phyloP scores from a whole-genome alignment of 805 yeast species.

The Saccharomyces eubayanus region DNA sequence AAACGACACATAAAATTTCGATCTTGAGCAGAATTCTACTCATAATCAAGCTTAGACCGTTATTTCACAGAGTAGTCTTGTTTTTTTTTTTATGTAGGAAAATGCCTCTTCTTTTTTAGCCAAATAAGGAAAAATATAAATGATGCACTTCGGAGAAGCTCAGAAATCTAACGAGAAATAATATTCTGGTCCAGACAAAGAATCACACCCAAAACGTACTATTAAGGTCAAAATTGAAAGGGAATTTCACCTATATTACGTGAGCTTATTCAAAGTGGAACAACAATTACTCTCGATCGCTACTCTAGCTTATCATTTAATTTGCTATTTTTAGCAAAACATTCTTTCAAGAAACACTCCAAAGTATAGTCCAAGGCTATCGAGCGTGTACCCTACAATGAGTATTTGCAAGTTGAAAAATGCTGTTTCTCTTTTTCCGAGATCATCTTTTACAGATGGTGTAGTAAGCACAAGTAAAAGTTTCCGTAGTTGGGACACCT shows the following conservation, averaged over 20 bases:
- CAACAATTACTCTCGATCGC: not conserved
- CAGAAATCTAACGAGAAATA: not conserved
- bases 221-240: not conserved
- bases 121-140: not conserved
- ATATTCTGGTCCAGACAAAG: not conserved
- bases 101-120: not conserved
- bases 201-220: not conserved
- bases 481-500: conserved; percentile 63
- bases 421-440: conserved; percentile 4
- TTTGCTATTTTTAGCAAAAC: not conserved
- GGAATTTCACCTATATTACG: not conserved
- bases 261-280: not conserved
- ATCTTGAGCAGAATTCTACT: too few relatives aligned
- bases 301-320: not conserved
- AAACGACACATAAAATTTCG: too few relatives aligned
- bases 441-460: conserved; percentile 17
- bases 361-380: not conserved
- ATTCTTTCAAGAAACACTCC: not conserved
- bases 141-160: not conserved
- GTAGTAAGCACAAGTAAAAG: conserved; percentile 34
- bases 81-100: not conserved
- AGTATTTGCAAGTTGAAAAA: not conserved
- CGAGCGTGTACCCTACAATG: not conserved
- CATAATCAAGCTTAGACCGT: too few relatives aligned
- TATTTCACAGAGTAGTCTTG: not conserved